Conservation (phyloP, 768 basidiomycete species). For the Serendipita sp. region DNA sequence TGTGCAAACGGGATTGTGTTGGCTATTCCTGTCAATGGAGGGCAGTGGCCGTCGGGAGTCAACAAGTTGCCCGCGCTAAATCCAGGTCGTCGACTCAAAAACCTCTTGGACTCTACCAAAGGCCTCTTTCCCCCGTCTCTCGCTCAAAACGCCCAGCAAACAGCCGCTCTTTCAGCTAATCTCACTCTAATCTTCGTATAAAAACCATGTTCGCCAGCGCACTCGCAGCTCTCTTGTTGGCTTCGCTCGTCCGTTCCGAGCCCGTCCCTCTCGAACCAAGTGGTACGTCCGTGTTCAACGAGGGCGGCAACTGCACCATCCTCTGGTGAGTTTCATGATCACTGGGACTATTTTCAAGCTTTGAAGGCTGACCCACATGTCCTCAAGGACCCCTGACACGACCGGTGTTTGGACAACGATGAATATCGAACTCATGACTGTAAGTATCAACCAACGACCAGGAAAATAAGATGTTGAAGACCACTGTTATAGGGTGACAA, state of each 20-base stretch:
- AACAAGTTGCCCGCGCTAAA: neutral
- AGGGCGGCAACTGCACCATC: slow-evolving; percentile 39
- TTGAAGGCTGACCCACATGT: neutral
- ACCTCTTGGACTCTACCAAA: neutral
- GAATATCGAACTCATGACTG: slow-evolving; percentile 69
- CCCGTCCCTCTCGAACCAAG: slow-evolving; percentile 43
- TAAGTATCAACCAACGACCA: slow-evolving; percentile 18
- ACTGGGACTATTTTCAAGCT: slow-evolving; percentile 9
- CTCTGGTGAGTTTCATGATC: slow-evolving; percentile 28
- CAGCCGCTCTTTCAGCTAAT: neutral
- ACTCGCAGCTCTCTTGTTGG: slow-evolving; percentile 9
- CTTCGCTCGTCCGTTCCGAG: slow-evolving; percentile 18
- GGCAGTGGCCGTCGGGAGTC: neutral
- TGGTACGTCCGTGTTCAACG: slow-evolving; percentile 41
- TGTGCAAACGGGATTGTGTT: too few species aligned
- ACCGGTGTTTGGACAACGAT: slow-evolving; percentile 52
- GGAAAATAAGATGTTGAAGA: too few species aligned
- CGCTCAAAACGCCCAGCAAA: neutral
- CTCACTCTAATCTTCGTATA: neutral
- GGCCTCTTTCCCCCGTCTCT: neutral
- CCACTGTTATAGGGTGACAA: slow-evolving; percentile 22
- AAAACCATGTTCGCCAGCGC: neutral
- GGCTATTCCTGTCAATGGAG: neutral
- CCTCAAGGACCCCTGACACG: slow-evolving; percentile 7
- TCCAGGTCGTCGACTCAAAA: neutral